Evolutionary conservation across 345 rosid genomes (phyloP), one percentile per base, ranked within the genome.

Genomic region (Eucalyptus cloeziana): DNA sequence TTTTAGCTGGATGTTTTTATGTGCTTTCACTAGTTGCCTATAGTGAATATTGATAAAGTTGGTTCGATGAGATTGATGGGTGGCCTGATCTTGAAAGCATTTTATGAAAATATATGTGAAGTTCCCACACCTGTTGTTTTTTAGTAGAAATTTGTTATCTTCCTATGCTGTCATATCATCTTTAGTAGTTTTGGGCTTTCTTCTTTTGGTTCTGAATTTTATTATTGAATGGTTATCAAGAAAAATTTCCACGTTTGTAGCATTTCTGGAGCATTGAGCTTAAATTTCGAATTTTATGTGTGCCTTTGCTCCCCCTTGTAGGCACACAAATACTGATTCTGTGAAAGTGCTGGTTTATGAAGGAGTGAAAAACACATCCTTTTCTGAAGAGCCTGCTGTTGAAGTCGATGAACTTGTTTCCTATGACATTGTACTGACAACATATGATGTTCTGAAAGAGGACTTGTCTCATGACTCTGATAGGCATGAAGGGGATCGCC

Each of bases 361-460:
- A 91, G 99, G 99, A 58, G 98, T 95, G 89, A 94, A 96, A 91
- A 94, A 91, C 86, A 88, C 90, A 89, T 94, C 97, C 92, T 93
- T 94, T 89, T 93, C 96, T 86, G 94, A 93, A 90, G 87, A 92
- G 90, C 90, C 96, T 86, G 85, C 81, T 52, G 89, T 91, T 86
- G 96, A 95, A 87, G 93, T 97, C 67, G 88, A 90, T 85, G 96
- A 96, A 92, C 96, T 97, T 90, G 92, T 95, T 86, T 90, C 88
- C 88, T 95, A 96, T 87, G 99, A 97, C 91, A 94, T 96, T 88
- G 96, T 97, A 76, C 92, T 96, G 92, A 96, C 99, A 88, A 95
- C 99, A 37, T 97, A 97, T 89, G 99, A 97, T 92, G 99, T 97
- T 89, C 98, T 97, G 80, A 97, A 94, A 93, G 99, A 96, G 93